Conservation (phyloP, 2,329 filamentous ascomycete species). For the Thielaviopsis punctulata region DNA sequence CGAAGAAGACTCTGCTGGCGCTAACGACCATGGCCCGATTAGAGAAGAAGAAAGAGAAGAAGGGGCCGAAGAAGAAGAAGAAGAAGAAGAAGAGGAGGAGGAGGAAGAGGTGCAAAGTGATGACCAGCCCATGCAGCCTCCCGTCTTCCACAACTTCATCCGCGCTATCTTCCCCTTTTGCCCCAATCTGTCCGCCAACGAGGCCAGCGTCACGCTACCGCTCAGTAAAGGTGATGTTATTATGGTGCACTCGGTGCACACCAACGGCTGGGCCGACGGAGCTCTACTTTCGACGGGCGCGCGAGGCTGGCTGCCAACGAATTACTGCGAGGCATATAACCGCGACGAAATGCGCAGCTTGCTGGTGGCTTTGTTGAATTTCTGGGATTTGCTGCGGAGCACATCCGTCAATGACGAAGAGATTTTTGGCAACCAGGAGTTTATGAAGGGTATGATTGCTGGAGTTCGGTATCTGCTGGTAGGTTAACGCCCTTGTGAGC, state of each 20-base stretch:
- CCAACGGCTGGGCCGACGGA: constrained; percentile 96
- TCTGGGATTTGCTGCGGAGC: constrained; percentile 79
- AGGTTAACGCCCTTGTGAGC: constrained; percentile 23
- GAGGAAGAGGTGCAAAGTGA: constrained; percentile 19
- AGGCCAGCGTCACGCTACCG: constrained; percentile 74
- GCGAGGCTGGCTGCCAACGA: constrained; percentile 90
- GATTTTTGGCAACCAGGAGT: constrained; percentile 79
- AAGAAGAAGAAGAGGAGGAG: constrained; percentile 1
- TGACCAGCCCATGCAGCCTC: constrained; percentile 24
- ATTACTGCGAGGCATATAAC: constrained; percentile 93
- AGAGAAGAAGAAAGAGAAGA: too few relatives aligned
- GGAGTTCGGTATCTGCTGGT: constrained; percentile 82
- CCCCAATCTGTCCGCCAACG: constrained; percentile 57
- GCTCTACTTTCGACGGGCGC: constrained; percentile 73
- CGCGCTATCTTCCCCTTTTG: constrained; percentile 89
- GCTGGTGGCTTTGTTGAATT: constrained; percentile 70
- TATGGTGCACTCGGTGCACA: constrained; percentile 88
- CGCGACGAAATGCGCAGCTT: constrained; percentile 72
- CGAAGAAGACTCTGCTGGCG: background rate
- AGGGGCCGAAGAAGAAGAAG: background rate
- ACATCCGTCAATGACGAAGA: constrained; percentile 57
- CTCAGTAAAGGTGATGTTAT: constrained; percentile 84
- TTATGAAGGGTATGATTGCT: constrained; percentile 84
- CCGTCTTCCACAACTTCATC: constrained; percentile 83
- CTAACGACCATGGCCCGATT: background rate